Evolutionary conservation across 177 flowering plant genomes (phyloP), one percentile per base, ranked within the genome.

Genomic region (Vitis hybrid): DNA sequence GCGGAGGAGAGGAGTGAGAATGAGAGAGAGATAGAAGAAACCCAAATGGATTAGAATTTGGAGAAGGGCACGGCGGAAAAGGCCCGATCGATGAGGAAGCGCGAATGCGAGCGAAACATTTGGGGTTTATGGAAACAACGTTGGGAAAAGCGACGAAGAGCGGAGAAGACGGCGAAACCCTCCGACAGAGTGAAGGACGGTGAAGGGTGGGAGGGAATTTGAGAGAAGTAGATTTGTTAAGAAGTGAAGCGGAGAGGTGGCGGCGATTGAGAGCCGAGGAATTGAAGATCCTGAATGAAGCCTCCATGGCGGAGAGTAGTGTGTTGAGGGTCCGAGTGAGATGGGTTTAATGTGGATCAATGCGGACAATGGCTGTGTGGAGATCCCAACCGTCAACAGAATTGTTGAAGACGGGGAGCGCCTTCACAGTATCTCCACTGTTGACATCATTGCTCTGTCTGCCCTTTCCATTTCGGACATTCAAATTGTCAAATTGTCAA

Each of bases 251-350:
- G 69, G 71, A 59, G 19, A 75, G 50, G 63, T 76, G 63, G 5
- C 67, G 82, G 76, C 75, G 83, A 59, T 73, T 68, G 65, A 79
- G 68, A 64, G 77, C 16, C 45, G 74, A 56, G 9, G 70, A 45
- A 14, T 49, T 74, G 54, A 82, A 59, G 59, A 75, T 22, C 56
- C 80, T 76, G 6, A 71, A 74, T 1, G 87, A 77, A 73, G 88
- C 80, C 66, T 79, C 88, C 90, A 86, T 86, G 74, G 82, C 61
- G 65, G 61, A 60, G 20, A 56, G 12, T 53, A 16, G 65, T 4
- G 68, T 55, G 18, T 49, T 5, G 12, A 14, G 7, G 57, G 22
- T 26, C 20, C 19, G 5, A 10, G 26, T 6, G 60, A n/a, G 16
- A 57, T n/a, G 60, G 10, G n/a, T 15, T 57, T 57, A 0, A 61